Percentiles rank a stretch among this genome's conserved stretches.
These are phyloP conservation scores for Podospora bellae-mahoneyi DNA, from an alignment of 495 filamentous ascomycete species.

Conservation along the genomic window DNA sequence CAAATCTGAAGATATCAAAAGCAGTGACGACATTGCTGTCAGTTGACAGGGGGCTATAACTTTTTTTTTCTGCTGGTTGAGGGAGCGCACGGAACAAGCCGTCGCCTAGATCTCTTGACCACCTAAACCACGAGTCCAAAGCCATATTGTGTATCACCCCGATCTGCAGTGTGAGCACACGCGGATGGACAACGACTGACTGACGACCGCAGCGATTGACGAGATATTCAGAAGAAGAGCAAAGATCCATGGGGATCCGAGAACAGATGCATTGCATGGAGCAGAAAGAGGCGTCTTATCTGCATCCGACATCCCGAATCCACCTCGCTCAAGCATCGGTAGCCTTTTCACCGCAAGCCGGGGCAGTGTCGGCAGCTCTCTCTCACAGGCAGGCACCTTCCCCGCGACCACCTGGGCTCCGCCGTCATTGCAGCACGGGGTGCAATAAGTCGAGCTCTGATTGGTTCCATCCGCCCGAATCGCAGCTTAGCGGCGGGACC, in stretches of 20 bases:
- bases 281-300: not conserved
- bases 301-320: not conserved
- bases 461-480: constrained; percentile 33
- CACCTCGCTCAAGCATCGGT: not conserved
- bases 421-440: not conserved
- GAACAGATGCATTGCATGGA: not conserved
- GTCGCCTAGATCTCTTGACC: not conserved
- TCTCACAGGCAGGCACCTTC: too few species aligned
- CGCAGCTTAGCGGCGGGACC: constrained; percentile 9
- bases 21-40: constrained; percentile 19
- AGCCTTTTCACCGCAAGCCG: constrained; percentile 1
- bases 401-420: not conserved
- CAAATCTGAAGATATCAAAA: not conserved
- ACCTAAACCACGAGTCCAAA: not conserved
- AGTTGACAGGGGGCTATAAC: constrained; percentile 7
- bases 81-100: not conserved
- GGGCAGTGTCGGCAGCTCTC: not conserved
- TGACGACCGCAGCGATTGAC: not conserved
- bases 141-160: not conserved
- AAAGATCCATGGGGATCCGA: not conserved
- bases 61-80: not conserved
- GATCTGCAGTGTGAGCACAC: not conserved
- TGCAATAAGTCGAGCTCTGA: constrained; percentile 5
- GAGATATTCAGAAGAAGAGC: too few species aligned
- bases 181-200: not conserved